Evolutionary conservation across 345 rosid species (phyloP), one percentile per base, ranked within the genome.

Genomic region (Psidium friedrichsthalianum): DNA sequence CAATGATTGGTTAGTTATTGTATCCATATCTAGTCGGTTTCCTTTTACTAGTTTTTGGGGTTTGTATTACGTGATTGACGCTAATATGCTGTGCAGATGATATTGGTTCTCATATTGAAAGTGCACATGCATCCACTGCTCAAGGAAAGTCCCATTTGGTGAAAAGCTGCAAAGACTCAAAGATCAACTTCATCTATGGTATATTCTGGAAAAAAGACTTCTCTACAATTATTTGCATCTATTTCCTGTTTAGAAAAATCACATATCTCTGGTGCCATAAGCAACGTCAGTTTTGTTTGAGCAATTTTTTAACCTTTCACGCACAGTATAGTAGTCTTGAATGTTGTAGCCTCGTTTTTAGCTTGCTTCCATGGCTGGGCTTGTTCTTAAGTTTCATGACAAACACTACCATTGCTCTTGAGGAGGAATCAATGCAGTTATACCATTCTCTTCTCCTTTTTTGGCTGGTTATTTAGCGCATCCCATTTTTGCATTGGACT

Each of bases 161-260:
- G 74, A 93, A 93, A 93, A 91, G 99, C 98, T 18, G 92, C 98
- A 56, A 95, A 92, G 85, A 90, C 93, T 53, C 98, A 97, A 87
- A 90, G 89, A 91, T 94, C 98, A 87, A 95, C 93, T 89, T 95
- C 99, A 51, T 97, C 99, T 56, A 91, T 95, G 97, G 99, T 95
- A 95, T 88, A 44, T 74, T 83, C 15, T 84, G 49, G 51, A 76
- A 59, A 61, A 61, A 15, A 6, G 10, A 54, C 74, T 76, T 57
- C 47, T 52, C 11, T 22, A 59, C 22, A 40, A 40, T 16, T 29
- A 25, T 61, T 51, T 59, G 44, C 55, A 69, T 61, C 51, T 11
- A 58, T 40, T 56, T 42, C 56, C 84, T 82, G 40, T 52, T 36
- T n/a, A 18, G 25, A 82, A 82, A 82, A 82, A 52, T 51, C 1